Evolutionary conservation across 2,329 filamentous ascomycete genomes (phyloP), one percentile per base, ranked within the genome.

Genomic region (Colletotrichum somersetense): DNA sequence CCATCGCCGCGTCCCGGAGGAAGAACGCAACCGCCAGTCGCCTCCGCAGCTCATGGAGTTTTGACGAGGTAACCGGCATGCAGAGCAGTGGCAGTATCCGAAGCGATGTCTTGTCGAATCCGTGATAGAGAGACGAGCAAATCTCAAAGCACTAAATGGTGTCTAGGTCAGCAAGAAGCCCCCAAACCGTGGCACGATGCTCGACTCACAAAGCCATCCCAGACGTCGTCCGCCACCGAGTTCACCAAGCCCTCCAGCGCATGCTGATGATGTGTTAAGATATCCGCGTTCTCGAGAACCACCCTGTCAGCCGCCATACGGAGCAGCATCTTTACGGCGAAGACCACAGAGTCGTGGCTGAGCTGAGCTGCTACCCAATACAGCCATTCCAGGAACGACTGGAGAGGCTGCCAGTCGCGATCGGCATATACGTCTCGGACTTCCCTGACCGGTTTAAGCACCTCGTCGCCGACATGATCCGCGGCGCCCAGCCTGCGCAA

Each of bases 11-110:
- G 74, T 90, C 84, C 40, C 85, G 78, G 72, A 93, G 88, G 74
- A 93, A 84, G 74, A 89, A 91, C 1, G 88, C 86, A 6, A 91
- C 82, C 3, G 93, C 92, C 10, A 96, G 84, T 44, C 91, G 85
- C 14, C 91, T 87, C 42, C 91, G 88, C 38, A 96, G 83, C 46
- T 91, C 87, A 73, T 91, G 87, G 1, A 88, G 80, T 20, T 80
- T 80, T 0, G 83, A 76, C 4, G 83, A 85, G 7, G 82, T 84
- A 12, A 87, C 82, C 0, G 92, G 89, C 20, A 96, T 85, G 55
- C 86, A 85, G 23, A 85, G 81, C 14, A 94, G 82, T 5, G 91
- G 83, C 56, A 89, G 87, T 66, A 86, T 84, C 66, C 90, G 88
- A 2, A 93, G 82, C 14, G 84, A 77, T 2, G 85, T 80, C 74